Evolutionary conservation across 2,329 filamentous ascomycete species (phyloP).

Genomic region (Aspergillus fischeri): DNA sequence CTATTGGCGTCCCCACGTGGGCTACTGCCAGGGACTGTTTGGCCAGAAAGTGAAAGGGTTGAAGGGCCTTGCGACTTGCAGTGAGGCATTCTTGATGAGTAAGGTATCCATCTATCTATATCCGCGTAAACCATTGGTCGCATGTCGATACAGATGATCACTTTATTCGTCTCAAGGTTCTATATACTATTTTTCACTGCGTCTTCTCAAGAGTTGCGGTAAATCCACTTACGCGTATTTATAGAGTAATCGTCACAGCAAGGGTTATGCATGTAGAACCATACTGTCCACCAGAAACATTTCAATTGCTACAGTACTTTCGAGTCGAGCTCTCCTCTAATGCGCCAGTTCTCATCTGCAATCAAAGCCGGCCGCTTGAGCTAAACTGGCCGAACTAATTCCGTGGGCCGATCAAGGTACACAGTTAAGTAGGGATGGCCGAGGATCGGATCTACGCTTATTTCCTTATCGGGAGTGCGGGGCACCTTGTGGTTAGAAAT

Average conservation of each 20-base stretch:
- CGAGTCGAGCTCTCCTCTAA: neutral
- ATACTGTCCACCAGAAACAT: neutral
- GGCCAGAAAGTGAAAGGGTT: neutral
- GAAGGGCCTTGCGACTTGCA: neutral
- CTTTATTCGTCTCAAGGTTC: no score
- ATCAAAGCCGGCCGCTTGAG: neutral
- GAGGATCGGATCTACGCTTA: neutral
- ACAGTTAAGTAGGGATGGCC: neutral
- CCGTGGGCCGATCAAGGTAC: neutral
- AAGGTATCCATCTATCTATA: no score
- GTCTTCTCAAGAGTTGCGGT: no score
- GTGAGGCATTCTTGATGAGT: neutral
- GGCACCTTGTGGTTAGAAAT: neutral
- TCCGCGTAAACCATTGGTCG: no score
- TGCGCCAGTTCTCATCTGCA: neutral
- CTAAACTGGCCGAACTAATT: neutral
- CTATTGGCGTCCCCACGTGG: neutral
- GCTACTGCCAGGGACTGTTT: neutral
- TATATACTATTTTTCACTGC: neutral
- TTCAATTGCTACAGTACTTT: neutral
- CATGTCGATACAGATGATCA: no score
- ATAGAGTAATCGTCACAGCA: neutral
- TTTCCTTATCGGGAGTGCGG: neutral
- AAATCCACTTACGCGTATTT: neutral
- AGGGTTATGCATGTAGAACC: neutral